Conservation (phyloP, 768 basidiomycete genomes). For the Mycena alexandri region DNA sequence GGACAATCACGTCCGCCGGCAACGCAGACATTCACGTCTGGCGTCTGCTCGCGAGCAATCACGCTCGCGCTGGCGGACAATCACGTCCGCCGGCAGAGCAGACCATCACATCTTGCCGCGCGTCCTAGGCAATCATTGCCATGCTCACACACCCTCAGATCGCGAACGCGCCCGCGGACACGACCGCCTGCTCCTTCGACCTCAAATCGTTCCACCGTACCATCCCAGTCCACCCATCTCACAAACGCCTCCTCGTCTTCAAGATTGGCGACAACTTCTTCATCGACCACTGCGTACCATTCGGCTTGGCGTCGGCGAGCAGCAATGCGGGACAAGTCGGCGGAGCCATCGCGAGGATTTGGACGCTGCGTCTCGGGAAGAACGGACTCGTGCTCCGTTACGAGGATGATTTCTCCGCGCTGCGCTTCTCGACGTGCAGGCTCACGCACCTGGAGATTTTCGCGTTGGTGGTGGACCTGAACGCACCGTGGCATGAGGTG, state of each 20-base stretch:
- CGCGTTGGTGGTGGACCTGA: conserved; percentile 28
- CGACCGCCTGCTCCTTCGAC: conserved; percentile 33
- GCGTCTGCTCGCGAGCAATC: too few relatives aligned
- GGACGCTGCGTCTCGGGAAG: conserved; percentile 7
- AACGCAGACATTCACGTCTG: too few relatives aligned
- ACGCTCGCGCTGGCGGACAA: too few relatives aligned
- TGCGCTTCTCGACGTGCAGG: not conserved
- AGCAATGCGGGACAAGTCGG: conserved; percentile 29
- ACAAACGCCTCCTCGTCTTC: conserved; percentile 34
- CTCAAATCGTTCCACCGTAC: conserved; percentile 32
- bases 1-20: too few relatives aligned
- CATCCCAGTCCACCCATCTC: conserved; percentile 21
- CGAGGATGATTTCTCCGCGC: conserved; percentile 17
- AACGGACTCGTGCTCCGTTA: not conserved
- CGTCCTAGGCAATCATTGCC: too few relatives aligned
- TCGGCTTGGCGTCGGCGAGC: conserved; percentile 18
- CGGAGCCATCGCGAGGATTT: conserved; percentile 4
- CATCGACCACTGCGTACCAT: conserved; percentile 30
- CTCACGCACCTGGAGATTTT: conserved; percentile 9
- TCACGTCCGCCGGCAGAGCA: too few relatives aligned
- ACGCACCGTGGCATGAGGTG: conserved; percentile 42
- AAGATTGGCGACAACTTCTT: conserved; percentile 9
- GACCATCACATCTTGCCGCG: too few relatives aligned
- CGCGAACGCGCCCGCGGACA: conserved; percentile 17
- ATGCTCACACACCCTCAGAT: conserved; percentile 25